Evolutionary conservation across 73 alveolate genomes (phyloP), one percentile per base, ranked within the genome.

Genomic region (Paramecium sexaurelia): DNA sequence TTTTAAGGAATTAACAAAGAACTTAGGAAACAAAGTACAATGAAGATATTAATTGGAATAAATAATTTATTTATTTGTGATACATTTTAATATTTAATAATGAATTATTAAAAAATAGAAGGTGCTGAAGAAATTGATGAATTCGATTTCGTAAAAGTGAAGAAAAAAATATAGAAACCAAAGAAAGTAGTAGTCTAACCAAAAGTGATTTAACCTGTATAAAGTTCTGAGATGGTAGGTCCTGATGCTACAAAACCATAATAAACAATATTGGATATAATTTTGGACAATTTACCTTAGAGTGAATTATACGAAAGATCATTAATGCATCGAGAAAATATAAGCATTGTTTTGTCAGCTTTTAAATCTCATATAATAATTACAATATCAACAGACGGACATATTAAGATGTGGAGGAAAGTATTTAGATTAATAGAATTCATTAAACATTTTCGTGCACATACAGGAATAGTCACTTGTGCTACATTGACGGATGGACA

Each of bases 371-470:
- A 96, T 87, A 94, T 92, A 45, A 96, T 97, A 57, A 92, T 97
- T 29, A 97, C 99, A 3, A 92, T 96, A 36, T 94, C 98, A 41
- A 82, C 92, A 67, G 99, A 97, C 78, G 99, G 99, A 13, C 93
- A 92, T 41, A 92, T 97, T 11, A 97, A 97, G 84, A 95, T 97
- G 87, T 97, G 99, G 99, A 97, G 96, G 92, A 97, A 97, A 84
- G 55, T 91, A 22, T 95, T 92, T 84, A 88, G 93, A 85, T 97
- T 98, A 33, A 93, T 97, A 3, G 99, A 97, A 91, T 94, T 89
- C 71, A 98, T 95, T 36, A 97, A 97, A 92, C 93, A 96, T 78
- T 95, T 95, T 92, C 91, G 96, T 56, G 97, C 99, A 9, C 99
- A 96, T 92, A 92, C 91, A 36, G 96, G 97, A 47, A 95, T 87